These are phyloP conservation scores for Neopestalotiopsis clavispora DNA, from an alignment of 2,329 filamentous ascomycete genomes.

Conservation along the genomic window DNA sequence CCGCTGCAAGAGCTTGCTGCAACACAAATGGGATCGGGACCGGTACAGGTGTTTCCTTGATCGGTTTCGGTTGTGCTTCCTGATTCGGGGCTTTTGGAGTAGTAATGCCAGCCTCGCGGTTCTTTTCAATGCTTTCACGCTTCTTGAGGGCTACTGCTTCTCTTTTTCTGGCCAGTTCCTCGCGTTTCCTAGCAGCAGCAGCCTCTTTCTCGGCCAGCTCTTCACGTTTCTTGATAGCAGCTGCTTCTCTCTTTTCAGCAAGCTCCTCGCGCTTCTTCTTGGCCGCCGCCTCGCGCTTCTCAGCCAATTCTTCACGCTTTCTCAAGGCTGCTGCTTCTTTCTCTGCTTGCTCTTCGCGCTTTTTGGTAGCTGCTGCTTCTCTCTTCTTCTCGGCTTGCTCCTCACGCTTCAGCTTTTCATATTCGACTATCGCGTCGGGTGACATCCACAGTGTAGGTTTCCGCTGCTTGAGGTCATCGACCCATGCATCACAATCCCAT, in stretches of 20 bases:
- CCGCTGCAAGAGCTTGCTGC: neutral
- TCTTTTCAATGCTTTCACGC: constrained; percentile 24
- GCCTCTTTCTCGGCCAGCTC: neutral
- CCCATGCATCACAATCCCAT: constrained; percentile 79
- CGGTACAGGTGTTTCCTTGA: constrained; percentile 2
- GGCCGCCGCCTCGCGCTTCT: neutral
- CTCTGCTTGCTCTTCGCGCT: constrained; percentile 4
- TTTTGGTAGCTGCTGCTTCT: constrained; percentile 11
- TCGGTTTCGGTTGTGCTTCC: neutral
- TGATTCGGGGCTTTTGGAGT: constrained; percentile 10
- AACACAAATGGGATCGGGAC: constrained; percentile 6
- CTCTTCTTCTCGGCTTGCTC: constrained; percentile 21
- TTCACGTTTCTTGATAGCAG: neutral
- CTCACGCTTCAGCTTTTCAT: constrained; percentile 46
- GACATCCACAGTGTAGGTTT: constrained; percentile 66
- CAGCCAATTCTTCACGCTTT: constrained; percentile 4
- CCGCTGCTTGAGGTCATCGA: constrained; percentile 63
- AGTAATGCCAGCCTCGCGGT: constrained; percentile 4
- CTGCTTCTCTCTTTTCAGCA: neutral
- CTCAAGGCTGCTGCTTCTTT: constrained; percentile 4
- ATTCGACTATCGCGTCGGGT: constrained; percentile 43
- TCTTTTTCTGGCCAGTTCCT: constrained; percentile 25
- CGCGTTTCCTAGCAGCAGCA: constrained; percentile 32
- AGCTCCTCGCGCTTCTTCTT: neutral
- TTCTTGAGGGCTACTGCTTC: constrained; percentile 18